A percentile compares a stretch with the other conserved stretches of the same genome.
phyloP scores from a whole-genome alignment of 345 rosid genomes.

The Kernera saxatilis region DNA sequence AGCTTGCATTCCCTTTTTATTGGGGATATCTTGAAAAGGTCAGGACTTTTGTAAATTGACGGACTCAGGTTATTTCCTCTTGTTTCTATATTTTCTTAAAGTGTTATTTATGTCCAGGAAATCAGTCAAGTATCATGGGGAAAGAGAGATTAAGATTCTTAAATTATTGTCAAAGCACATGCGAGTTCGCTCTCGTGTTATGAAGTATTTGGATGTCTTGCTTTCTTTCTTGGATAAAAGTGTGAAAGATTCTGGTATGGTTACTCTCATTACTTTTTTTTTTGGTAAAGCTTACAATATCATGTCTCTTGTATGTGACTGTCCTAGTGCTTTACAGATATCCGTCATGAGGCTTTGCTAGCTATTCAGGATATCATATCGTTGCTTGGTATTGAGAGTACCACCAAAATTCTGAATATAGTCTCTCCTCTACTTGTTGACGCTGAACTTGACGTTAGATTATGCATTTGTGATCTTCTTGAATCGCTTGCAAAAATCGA shows the following conservation, averaged over 20 bases:
- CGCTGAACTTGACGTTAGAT: conserved; percentile 53
- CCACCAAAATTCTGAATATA: conserved; percentile 41
- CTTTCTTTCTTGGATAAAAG: conserved; percentile 56
- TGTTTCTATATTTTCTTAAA: not conserved
- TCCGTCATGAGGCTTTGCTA: conserved; percentile 48
- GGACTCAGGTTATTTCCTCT: conserved; percentile 6
- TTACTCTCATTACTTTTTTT: not conserved
- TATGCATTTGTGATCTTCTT: conserved; percentile 65
- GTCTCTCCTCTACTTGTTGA: conserved; percentile 67
- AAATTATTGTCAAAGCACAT: conserved; percentile 60
- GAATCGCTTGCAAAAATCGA: conserved; percentile 62
- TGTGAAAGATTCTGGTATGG: conserved; percentile 57
- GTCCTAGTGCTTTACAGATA: conserved; percentile 41
- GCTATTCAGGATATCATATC: conserved; percentile 56
- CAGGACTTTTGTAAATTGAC: conserved; percentile 6
- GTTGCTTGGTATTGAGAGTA: conserved; percentile 40
- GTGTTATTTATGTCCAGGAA: conserved; percentile 47
- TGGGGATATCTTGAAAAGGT: conserved; percentile 65
- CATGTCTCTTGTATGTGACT: conserved; percentile 15
- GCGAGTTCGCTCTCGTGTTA: conserved; percentile 41
- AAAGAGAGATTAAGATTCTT: conserved; percentile 56
- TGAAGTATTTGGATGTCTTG: conserved; percentile 61
- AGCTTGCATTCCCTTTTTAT: conserved; percentile 65
- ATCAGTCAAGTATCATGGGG: conserved; percentile 57
- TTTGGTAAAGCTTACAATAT: not conserved